Evolutionary conservation across 1,139 yeast genomes (phyloP), one percentile per base, ranked within the genome.

Genomic region (Suhomyces wounanorum): DNA sequence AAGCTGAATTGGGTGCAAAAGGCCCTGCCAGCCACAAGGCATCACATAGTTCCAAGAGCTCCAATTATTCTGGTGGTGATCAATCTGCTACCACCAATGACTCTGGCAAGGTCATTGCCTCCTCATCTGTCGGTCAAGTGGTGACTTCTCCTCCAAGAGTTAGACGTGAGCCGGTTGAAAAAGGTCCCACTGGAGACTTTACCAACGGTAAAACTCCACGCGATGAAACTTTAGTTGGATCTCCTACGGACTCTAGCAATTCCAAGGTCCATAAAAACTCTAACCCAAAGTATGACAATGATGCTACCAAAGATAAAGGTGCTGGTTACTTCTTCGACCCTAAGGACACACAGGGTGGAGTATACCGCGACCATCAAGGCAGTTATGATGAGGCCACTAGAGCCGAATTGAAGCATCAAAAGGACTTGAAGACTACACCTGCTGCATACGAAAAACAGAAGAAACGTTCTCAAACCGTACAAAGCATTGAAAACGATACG

Each of bases 261-360:
- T 13, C 28, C n/a, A 18, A 42, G 2, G 37, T 52, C 30, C 46
- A 54, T 35, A 58, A 57, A 17, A 70, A 71, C 57, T 47, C 54
- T 16, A 48, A 60, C 26, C 72, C 73, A 8, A 51, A 49, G 4
- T 72, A 72, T 54, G 63, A 64, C 33, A 63, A 69, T 48, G 72
- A 67, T 31, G 72, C 77, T 18, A 52, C 52, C 38, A 60, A 62
- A 14, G 56, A 53, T 10, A 53, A 61, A 40, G 78, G 77, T 18
- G 54, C 63, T 7, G 78, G 78, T 3, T 59, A 59, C 44, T 73
- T 62, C 53, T 73, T 63, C 52, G 69, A 72, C 50, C 77, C 78
- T 9, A 65, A 57, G 54, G 76, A 71, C 54, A 69, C 76, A 36
- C 73, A 69, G 49, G 74, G 72, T 21, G 72, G 73, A 14, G 52